Percentiles rank a stretch among this genome's conserved stretches.
phyloP scores from a whole-genome alignment of 345 rosid species.

The Rubroshorea leprosula region DNA sequence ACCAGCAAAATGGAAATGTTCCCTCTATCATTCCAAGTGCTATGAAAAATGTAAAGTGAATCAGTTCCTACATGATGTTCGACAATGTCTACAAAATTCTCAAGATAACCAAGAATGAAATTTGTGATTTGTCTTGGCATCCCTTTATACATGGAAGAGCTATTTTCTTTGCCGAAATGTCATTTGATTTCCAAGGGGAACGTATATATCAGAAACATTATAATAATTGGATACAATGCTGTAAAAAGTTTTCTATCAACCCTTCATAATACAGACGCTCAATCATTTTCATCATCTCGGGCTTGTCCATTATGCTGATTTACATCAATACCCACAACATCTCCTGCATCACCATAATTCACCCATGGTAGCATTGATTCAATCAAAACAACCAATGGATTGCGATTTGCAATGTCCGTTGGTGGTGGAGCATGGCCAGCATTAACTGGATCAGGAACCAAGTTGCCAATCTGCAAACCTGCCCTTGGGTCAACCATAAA shows the following conservation, averaged over 20 bases:
- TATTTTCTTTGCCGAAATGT: slow-evolving; percentile 1
- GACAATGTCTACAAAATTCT: slow-evolving; percentile 12
- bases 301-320: slow-evolving; percentile 39
- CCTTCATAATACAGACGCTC: neutral
- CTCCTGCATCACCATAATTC: slow-evolving; percentile 40
- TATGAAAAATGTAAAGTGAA: no score
- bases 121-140: neutral
- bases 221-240: neutral
- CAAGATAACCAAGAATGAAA: slow-evolving; percentile 3
- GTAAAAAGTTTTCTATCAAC: slow-evolving; percentile 4
- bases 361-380: slow-evolving; percentile 85
- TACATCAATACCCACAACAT: slow-evolving; percentile 29
- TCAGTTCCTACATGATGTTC: slow-evolving; percentile 1
- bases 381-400: slow-evolving; percentile 52
- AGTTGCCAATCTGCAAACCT: slow-evolving; percentile 27
- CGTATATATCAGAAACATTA: slow-evolving; percentile 8
- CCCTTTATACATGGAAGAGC: slow-evolving; percentile 12
- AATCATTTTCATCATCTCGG: slow-evolving; percentile 23
- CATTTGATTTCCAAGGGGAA: neutral
- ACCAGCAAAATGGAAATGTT: no score
- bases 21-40: no score
- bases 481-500: slow-evolving; percentile 60
- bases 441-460: slow-evolving; percentile 27
- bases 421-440: slow-evolving; percentile 31
- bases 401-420: slow-evolving; percentile 51